Evolutionary conservation across 2,329 filamentous ascomycete genomes (phyloP).

Genomic region (Colletotrichum eremochloae): DNA sequence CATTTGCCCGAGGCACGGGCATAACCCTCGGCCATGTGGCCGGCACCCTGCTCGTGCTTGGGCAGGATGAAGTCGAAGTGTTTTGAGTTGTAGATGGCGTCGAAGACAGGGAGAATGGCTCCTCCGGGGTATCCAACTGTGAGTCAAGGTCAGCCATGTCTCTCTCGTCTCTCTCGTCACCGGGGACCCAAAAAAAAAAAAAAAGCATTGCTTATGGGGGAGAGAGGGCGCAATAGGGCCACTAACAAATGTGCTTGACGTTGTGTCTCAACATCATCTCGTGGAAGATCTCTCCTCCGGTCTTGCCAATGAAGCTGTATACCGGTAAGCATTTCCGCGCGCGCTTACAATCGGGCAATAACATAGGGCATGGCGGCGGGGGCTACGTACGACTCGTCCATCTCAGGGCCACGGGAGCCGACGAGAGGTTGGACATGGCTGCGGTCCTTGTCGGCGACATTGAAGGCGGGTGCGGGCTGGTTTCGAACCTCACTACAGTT

Average conservation of each 20-base stretch:
- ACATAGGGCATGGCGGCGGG: constrained; percentile 35
- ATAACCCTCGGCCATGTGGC: constrained; percentile 98
- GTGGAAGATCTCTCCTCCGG: constrained; percentile 96
- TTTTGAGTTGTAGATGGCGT: constrained; percentile 98
- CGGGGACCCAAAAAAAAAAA: not conserved
- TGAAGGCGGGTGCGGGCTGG: constrained; percentile 74
- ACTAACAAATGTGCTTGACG: constrained; percentile 95
- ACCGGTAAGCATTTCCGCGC: constrained; percentile 15
- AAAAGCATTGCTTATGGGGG: not conserved
- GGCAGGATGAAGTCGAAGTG: constrained; percentile 97
- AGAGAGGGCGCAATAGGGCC: constrained; percentile 25
- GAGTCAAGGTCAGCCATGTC: constrained; percentile 31
- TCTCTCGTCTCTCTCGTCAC: not conserved
- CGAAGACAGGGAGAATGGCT: constrained; percentile 97
- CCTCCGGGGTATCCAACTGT: constrained; percentile 91
- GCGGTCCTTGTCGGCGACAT: constrained; percentile 59
- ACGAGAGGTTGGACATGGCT: constrained; percentile 79
- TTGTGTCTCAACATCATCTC: constrained; percentile 97
- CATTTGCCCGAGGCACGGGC: constrained; percentile 93
- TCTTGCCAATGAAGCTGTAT: constrained; percentile 89
- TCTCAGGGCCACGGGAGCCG: constrained; percentile 70
- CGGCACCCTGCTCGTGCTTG: constrained; percentile 96
- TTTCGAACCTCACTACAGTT: constrained; percentile 66
- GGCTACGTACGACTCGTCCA: constrained; percentile 82
- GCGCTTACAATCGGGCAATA: constrained; percentile 25